Percentiles rank a stretch among this genome's conserved stretches.
phyloP scores from a whole-genome alignment of 305 asterid species.

The Fraxinus floribunda region DNA sequence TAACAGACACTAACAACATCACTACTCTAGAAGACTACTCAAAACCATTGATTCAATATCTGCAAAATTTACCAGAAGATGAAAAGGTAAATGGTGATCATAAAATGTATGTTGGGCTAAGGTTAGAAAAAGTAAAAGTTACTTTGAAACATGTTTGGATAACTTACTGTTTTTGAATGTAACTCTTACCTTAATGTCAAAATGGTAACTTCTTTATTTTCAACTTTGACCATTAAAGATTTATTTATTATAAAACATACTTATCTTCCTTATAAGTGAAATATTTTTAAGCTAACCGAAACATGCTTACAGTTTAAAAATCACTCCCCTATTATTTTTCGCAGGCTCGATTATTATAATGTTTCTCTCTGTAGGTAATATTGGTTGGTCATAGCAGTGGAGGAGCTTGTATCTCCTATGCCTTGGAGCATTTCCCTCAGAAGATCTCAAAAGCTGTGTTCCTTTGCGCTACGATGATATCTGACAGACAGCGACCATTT shows the following conservation, averaged over 20 bases:
- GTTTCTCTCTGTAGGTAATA: slow-evolving; percentile 51
- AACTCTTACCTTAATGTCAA: background rate
- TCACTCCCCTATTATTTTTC: background rate
- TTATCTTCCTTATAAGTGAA: background rate
- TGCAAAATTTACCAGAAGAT: slow-evolving; percentile 65
- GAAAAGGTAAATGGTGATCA: slow-evolving; percentile 49
- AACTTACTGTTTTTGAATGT: too few relatives aligned
- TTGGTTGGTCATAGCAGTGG: slow-evolving; percentile 95
- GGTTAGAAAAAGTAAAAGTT: background rate
- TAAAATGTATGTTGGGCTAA: background rate
- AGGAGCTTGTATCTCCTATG: slow-evolving; percentile 89
- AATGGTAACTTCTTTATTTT: background rate
- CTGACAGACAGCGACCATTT: slow-evolving; percentile 80
- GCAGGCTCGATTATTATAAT: background rate
- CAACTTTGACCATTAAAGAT: background rate
- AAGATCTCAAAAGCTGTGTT: slow-evolving; percentile 84
- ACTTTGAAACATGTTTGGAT: background rate
- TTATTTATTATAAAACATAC: background rate
- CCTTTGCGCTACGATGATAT: slow-evolving; percentile 81
- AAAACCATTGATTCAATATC: slow-evolving; percentile 72
- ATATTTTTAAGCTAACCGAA: background rate
- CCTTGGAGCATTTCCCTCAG: slow-evolving; percentile 64
- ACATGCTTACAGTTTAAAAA: background rate
- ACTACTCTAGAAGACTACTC: slow-evolving; percentile 64
- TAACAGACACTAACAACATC: slow-evolving; percentile 61